A percentile compares a stretch with the other conserved stretches of the same genome.
These are phyloP conservation scores for Rhodotorula graminis DNA, from an alignment of 768 basidiomycete species.

Conservation along the genomic window DNA sequence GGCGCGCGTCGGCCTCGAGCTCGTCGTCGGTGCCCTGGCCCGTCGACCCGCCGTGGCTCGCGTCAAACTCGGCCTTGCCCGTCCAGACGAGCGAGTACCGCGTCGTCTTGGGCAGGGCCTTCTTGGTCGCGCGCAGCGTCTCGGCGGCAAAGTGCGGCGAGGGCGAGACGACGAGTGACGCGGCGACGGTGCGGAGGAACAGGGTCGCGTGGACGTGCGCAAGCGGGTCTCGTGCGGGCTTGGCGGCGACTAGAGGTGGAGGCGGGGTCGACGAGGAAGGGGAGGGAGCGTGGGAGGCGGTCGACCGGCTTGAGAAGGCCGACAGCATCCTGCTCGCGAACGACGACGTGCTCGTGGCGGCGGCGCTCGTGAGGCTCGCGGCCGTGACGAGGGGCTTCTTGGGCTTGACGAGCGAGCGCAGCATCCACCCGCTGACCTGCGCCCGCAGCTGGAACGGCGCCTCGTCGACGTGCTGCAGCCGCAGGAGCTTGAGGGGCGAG, in stretches of 20 bases:
- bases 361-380: slow-evolving; percentile 46
- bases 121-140: slow-evolving; percentile 86
- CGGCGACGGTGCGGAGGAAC: slow-evolving; percentile 46
- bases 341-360: slow-evolving; percentile 37
- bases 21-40: background rate
- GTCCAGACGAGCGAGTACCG: slow-evolving; percentile 76
- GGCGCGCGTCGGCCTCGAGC: slow-evolving; percentile 24
- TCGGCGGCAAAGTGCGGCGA: slow-evolving; percentile 54
- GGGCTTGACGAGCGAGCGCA: slow-evolving; percentile 56
- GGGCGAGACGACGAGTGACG: slow-evolving; percentile 46
- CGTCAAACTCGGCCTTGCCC: slow-evolving; percentile 41
- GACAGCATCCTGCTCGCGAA: slow-evolving; percentile 46
- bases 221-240: slow-evolving; percentile 39
- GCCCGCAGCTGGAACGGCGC: slow-evolving; percentile 72
- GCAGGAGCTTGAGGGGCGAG: slow-evolving; percentile 22
- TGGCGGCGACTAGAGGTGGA: background rate
- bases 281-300: slow-evolving; percentile 1
- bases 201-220: slow-evolving; percentile 47
- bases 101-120: slow-evolving; percentile 73
- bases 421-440: slow-evolving; percentile 72
- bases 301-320: slow-evolving; percentile 46
- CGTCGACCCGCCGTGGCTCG: background rate
- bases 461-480: slow-evolving; percentile 27
- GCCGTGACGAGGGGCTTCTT: slow-evolving; percentile 50
- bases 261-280: slow-evolving; percentile 15